A percentile compares a stretch with the other conserved stretches of the same genome.
Conservation (phyloP, 768 basidiomycete species). For the Cyclocybe cylindracea region DNA sequence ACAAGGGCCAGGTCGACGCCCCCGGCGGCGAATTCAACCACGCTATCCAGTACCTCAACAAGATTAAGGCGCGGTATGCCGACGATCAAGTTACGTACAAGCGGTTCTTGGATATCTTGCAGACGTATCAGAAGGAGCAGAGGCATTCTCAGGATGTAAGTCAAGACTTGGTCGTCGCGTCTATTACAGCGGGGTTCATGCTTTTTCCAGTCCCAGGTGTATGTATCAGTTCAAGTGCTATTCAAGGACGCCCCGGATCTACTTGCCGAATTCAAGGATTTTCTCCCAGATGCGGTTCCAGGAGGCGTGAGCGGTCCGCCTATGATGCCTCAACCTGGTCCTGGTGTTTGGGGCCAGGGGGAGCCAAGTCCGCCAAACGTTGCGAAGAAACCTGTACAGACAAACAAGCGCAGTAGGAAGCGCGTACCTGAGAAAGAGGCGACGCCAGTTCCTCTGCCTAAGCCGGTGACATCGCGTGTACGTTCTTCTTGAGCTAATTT, state of each 20-base stretch:
- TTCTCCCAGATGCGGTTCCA: conserved; percentile 66
- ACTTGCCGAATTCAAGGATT: conserved; percentile 79
- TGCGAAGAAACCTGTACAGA: conserved; percentile 45
- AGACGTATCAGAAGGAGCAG: conserved; percentile 86
- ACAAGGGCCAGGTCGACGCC: conserved; percentile 49
- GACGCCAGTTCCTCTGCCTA: conserved; percentile 57
- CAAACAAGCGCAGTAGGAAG: conserved; percentile 57
- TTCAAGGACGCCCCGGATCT: conserved; percentile 84
- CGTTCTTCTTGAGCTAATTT: conserved; percentile 6
- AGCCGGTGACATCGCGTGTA: conserved; percentile 40
- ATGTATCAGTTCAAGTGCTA: conserved; percentile 75
- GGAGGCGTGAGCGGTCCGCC: conserved; percentile 40
- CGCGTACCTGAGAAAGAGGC: conserved; percentile 67
- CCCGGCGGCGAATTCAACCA: conserved; percentile 80
- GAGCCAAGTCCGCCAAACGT: conserved; percentile 44
- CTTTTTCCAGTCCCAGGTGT: conserved; percentile 63
- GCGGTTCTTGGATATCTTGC: conserved; percentile 85
- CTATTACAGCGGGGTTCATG: conserved; percentile 9
- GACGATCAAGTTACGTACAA: conserved; percentile 93
- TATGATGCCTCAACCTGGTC: conserved; percentile 51
- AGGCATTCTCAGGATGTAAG: conserved; percentile 71
- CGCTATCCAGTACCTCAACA: conserved; percentile 97
- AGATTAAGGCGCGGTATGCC: conserved; percentile 91
- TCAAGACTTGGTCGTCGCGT: conserved; percentile 14
- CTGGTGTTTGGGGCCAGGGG: conserved; percentile 38